Evolutionary conservation across 139 green algal species (phyloP), one percentile per base, ranked within the genome.

Genomic region (Tetratostichococcus sp.): DNA sequence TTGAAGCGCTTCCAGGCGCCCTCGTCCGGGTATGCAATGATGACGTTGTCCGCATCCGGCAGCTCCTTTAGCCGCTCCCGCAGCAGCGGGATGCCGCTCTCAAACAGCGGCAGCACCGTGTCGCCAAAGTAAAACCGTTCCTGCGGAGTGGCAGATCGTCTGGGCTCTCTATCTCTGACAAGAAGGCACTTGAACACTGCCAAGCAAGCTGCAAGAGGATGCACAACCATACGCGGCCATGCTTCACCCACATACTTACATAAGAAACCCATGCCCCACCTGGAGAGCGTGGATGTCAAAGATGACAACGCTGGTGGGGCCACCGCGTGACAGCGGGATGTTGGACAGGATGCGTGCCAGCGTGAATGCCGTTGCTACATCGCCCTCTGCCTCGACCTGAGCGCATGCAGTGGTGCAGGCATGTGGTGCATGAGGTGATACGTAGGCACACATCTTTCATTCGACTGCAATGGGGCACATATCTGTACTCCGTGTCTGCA

Each of bases 111-210:
- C 80, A 98, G 85, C 50, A 99, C 92, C 35, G 93, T 89, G 83
- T 99, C 94, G 39, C 95, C 93, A 89, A 99, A 98, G 80, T 99
- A 99, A 74, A 99, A 99, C 39, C 95, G 88, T 80, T 99, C 95
- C 90, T 97, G 89, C 69, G 70, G 23, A 17, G 35, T 8, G 17
- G 39, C 8, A 50, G n/a, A n/a, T n/a, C n/a, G n/a, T n/a, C n/a
- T n/a, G n/a, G n/a, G n/a, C n/a, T n/a, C n/a, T n/a, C n/a, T n/a
- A n/a, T n/a, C n/a, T n/a, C n/a, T n/a, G n/a, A n/a, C n/a, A n/a
- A n/a, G n/a, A n/a, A n/a, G n/a, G n/a, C n/a, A n/a, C n/a, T n/a
- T n/a, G n/a, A n/a, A n/a, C n/a, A n/a, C n/a, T n/a, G n/a, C n/a
- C n/a, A n/a, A n/a, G n/a, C n/a, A n/a, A n/a, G n/a, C n/a, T n/a